phyloP scores from a whole-genome alignment of 164 flowering plant genomes.

The Tetracentron sinense region DNA sequence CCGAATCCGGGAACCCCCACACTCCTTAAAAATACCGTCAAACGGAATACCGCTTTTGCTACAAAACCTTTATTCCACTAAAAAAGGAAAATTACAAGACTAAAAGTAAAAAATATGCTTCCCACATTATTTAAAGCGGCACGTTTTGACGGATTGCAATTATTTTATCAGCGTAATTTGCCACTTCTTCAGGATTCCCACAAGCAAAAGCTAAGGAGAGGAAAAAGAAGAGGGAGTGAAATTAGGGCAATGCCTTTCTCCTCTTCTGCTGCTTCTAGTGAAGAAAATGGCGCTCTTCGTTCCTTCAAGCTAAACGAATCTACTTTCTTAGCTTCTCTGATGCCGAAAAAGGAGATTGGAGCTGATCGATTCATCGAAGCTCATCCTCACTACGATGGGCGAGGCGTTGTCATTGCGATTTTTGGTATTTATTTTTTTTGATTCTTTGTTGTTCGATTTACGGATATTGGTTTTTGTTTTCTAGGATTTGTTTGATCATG shows the following conservation, averaged over 20 bases:
- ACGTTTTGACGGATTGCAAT: too few species aligned
- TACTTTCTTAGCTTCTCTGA: constrained; percentile 63
- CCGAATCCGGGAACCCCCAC: background rate
- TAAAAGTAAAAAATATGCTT: too few species aligned
- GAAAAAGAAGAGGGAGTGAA: constrained; percentile 3
- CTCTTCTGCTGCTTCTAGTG: constrained; percentile 9
- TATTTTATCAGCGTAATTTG: background rate
- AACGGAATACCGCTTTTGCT: too few species aligned
- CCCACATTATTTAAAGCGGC: too few species aligned
- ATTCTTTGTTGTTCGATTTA: too few species aligned
- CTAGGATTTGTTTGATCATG: too few species aligned
- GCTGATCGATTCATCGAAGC: constrained; percentile 64
- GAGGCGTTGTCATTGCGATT: constrained; percentile 61
- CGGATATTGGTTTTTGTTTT: too few species aligned
- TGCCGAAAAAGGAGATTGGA: constrained; percentile 79
- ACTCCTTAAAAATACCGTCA: background rate
- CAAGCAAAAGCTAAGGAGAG: constrained; percentile 5
- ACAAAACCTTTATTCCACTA: too few species aligned
- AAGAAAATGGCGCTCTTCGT: constrained; percentile 29
- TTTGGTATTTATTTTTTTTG: constrained; percentile 37
- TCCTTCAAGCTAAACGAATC: constrained; percentile 54
- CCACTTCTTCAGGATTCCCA: background rate
- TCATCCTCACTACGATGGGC: constrained; percentile 55
- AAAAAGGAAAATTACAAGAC: too few species aligned
- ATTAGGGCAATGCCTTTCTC: constrained; percentile 47